Conservation (phyloP, 2,329 filamentous ascomycete genomes). For the Phyllosticta ampelicida region DNA sequence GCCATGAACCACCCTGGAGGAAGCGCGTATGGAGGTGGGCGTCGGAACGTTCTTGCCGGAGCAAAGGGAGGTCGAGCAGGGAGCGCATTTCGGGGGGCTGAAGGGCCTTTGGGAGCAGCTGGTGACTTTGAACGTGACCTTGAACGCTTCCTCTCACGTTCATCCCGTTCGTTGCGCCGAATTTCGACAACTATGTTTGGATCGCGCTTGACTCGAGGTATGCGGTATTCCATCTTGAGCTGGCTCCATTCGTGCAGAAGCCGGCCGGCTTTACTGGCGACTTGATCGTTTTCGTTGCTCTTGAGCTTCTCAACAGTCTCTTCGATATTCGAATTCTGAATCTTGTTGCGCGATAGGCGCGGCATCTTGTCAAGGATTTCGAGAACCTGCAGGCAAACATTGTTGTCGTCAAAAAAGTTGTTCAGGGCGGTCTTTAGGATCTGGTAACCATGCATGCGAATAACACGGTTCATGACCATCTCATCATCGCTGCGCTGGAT, state of each 20-base stretch:
- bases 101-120: conserved; percentile 28
- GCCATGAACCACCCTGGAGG: conserved; percentile 81
- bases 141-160: conserved; percentile 39
- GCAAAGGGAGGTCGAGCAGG: conserved; percentile 44
- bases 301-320: conserved; percentile 60
- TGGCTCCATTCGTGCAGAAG: conserved; percentile 81
- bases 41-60: conserved; percentile 15
- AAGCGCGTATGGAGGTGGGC: conserved; percentile 47
- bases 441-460: conserved; percentile 94
- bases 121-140: conserved; percentile 40
- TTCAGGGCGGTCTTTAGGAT: conserved; percentile 81
- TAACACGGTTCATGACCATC: conserved; percentile 73
- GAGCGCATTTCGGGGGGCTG: conserved; percentile 38
- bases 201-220: conserved; percentile 79
- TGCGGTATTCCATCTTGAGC: conserved; percentile 82
- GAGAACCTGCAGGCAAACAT: conserved; percentile 79
- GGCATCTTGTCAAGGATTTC: conserved; percentile 84
- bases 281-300: conserved; percentile 59
- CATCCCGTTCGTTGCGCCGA: conserved; percentile 53
- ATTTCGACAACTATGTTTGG: conserved; percentile 43
- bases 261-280: conserved; percentile 58
- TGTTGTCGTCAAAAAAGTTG: conserved; percentile 79
- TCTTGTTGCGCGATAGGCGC: conserved; percentile 90
- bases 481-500: conserved; percentile 83
- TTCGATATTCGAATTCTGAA: conserved; percentile 92